Conservation (phyloP, 2,329 filamentous ascomycete species). For the Cladosporium halotolerans region DNA sequence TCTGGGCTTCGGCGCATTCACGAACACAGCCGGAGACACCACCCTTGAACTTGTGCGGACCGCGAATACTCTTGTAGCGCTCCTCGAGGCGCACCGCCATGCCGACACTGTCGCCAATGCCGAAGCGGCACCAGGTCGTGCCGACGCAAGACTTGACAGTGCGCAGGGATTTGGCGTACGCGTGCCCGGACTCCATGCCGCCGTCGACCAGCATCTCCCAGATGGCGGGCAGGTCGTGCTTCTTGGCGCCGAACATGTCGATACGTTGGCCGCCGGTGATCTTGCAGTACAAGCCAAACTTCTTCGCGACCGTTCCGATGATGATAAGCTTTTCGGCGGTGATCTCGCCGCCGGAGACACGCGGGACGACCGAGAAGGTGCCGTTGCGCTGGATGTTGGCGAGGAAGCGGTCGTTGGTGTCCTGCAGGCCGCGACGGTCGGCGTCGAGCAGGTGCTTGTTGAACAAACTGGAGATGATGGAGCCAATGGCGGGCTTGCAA, state of each 20-base stretch:
- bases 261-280: slow-evolving; percentile 90
- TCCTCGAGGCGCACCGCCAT: slow-evolving; percentile 85
- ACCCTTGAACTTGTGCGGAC: slow-evolving; percentile 78
- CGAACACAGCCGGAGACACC: slow-evolving; percentile 87
- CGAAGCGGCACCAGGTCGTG: slow-evolving; percentile 84
- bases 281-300: slow-evolving; percentile 81
- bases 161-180: slow-evolving; percentile 80
- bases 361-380: slow-evolving; percentile 81
- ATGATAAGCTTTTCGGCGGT: slow-evolving; percentile 78
- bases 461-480: slow-evolving; percentile 74
- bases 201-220: slow-evolving; percentile 75
- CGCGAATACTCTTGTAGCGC: slow-evolving; percentile 85
- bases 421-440: slow-evolving; percentile 67
- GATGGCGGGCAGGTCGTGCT: slow-evolving; percentile 76
- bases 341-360: slow-evolving; percentile 79
- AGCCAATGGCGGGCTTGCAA: slow-evolving; percentile 77
- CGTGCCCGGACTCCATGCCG: slow-evolving; percentile 78
- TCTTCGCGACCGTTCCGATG: slow-evolving; percentile 77
- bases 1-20: slow-evolving; percentile 87
- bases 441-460: slow-evolving; percentile 76
- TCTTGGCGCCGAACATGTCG: slow-evolving; percentile 86
- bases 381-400: slow-evolving; percentile 89
- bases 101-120: slow-evolving; percentile 82
- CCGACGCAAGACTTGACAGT: slow-evolving; percentile 92
- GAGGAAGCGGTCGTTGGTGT: slow-evolving; percentile 83